Evolutionary conservation across 768 basidiomycete species (phyloP).

Genomic region (Rhizopogon vulgaris): DNA sequence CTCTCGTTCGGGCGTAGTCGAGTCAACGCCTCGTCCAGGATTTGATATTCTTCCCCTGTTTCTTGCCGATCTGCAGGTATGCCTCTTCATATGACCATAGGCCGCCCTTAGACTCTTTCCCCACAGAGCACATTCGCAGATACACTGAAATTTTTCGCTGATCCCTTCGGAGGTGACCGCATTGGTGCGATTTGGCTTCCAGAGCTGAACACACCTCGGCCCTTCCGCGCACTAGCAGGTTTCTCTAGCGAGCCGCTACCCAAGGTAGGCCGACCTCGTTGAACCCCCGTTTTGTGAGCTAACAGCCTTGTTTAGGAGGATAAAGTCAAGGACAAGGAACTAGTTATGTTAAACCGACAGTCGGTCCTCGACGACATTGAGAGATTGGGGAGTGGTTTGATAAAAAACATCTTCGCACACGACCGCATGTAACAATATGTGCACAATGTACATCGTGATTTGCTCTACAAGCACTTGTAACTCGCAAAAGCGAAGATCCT

Average conservation of each 20-base stretch:
- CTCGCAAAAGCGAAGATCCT: not conserved
- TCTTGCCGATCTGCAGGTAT: conserved; percentile 67
- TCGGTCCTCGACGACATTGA: conserved; percentile 71
- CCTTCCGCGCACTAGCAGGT: conserved; percentile 78
- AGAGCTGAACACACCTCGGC: conserved; percentile 47
- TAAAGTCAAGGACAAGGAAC: conserved; percentile 45
- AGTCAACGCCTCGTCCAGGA: conserved; percentile 44
- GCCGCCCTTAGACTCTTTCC: conserved; percentile 1
- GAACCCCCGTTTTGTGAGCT: not conserved
- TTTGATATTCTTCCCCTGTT: conserved; percentile 76
- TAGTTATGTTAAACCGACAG: conserved; percentile 60
- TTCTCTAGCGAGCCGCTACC: conserved; percentile 61
- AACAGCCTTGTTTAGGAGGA: conserved; percentile 13
- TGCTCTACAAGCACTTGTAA: not conserved
- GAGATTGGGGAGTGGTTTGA: conserved; percentile 64
- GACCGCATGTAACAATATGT: conserved; percentile 3
- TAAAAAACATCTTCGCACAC: conserved; percentile 38
- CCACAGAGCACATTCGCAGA: conserved; percentile 64
- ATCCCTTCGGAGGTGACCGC: conserved; percentile 68
- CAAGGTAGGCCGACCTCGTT: conserved; percentile 22
- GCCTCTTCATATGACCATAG: conserved; percentile 9
- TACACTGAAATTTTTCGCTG: conserved; percentile 79
- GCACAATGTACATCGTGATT: not conserved
- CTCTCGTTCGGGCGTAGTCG: not conserved
- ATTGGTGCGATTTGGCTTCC: conserved; percentile 90